These are phyloP conservation scores for Balansia obtecta DNA, from an alignment of 2,329 filamentous ascomycete genomes.

Conservation along the genomic window DNA sequence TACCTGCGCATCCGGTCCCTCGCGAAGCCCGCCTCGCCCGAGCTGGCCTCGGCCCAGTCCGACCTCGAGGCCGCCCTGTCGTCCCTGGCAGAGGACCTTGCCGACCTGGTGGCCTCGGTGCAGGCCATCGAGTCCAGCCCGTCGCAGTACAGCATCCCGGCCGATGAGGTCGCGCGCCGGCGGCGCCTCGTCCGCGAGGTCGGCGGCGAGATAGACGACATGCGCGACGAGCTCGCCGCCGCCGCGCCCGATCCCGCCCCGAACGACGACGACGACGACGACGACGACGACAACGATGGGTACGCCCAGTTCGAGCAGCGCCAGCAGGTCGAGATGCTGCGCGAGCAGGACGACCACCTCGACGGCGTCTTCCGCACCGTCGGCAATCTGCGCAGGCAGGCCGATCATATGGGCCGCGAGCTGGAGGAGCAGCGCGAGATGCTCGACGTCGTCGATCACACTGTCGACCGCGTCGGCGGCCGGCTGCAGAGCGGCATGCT, in stretches of 20 bases:
- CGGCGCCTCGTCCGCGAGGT: constrained; percentile 78
- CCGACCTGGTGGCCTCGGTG: constrained; percentile 79
- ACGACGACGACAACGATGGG: too few relatives aligned
- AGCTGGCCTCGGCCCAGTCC: constrained; percentile 65
- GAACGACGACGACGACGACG: too few relatives aligned
- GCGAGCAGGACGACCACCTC: constrained; percentile 84
- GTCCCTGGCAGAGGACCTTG: constrained; percentile 68
- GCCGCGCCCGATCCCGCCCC: too few relatives aligned
- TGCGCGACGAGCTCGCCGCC: constrained; percentile 74
- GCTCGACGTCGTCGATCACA: constrained; percentile 70
- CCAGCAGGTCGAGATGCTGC: constrained; percentile 83
- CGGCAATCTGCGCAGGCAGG: constrained; percentile 79
- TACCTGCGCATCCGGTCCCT: constrained; percentile 93
- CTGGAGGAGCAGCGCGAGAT: constrained; percentile 89
- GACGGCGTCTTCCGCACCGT: constrained; percentile 91
- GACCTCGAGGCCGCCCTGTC: constrained; percentile 56
- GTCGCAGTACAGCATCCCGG: constrained; percentile 72
- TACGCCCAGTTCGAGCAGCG: constrained; percentile 83
- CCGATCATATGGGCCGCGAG: constrained; percentile 90
- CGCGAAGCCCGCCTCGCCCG: constrained; percentile 58
- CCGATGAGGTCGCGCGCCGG: constrained; percentile 69
- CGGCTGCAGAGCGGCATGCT: constrained; percentile 77
- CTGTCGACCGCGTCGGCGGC: constrained; percentile 79
- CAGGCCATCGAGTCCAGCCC: constrained; percentile 80
- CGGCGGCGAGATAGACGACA: constrained; percentile 77